Percentiles rank a stretch among this genome's conserved stretches.
phyloP scores from a whole-genome alignment of 805 yeast genomes.

The Blastobotrys attinorum region DNA sequence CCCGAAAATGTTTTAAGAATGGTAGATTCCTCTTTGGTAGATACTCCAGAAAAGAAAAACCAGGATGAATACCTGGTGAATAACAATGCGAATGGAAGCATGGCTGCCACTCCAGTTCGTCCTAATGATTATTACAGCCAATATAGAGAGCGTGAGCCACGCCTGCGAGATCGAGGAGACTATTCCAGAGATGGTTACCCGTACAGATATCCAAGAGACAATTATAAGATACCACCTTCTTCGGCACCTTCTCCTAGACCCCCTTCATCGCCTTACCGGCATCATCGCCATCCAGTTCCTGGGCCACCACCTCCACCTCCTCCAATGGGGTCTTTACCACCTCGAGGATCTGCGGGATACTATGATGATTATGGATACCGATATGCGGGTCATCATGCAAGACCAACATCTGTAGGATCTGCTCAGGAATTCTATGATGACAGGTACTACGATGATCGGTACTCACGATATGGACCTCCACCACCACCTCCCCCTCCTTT shows the following conservation, averaged over 20 bases:
- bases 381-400: neutral
- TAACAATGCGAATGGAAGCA: neutral
- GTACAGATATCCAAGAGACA: neutral
- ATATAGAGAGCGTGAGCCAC: neutral
- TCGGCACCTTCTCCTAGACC: no score
- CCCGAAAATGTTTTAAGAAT: slow-evolving; percentile 29
- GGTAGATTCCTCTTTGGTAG: slow-evolving; percentile 31
- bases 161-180: neutral
- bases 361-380: neutral
- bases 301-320: neutral
- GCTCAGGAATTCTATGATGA: neutral
- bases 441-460: neutral
- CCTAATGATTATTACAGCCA: neutral
- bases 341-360: neutral
- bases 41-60: slow-evolving; percentile 24
- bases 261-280: no score
- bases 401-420: neutral
- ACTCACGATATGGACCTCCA: neutral
- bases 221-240: no score
- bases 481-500: neutral
- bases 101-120: no score
- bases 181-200: no score
- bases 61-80: neutral
- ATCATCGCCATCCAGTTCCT: neutral
- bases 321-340: no score